Conservation (phyloP, 2,329 filamentous ascomycete species). For the Rhynchosporium agropyri region DNA sequence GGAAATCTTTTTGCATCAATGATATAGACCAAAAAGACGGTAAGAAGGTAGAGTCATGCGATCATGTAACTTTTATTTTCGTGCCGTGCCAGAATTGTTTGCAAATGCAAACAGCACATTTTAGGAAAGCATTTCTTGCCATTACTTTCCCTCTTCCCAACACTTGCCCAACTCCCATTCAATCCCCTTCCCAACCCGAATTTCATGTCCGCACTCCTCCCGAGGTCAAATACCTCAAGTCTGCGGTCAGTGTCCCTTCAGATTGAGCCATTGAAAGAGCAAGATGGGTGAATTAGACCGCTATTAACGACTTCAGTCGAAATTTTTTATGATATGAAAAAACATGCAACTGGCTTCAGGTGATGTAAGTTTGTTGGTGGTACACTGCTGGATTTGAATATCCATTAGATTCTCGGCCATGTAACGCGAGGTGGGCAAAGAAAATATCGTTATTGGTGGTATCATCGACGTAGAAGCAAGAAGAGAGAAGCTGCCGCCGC, state of each 20-base stretch:
- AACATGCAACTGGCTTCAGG: conserved; percentile 11
- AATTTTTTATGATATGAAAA: conserved; percentile 13
- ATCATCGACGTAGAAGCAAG: conserved; percentile 33
- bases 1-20: background rate
- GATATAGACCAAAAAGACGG: background rate
- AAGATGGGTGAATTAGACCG: conserved; percentile 11
- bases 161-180: conserved; percentile 1
- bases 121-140: conserved; percentile 7
- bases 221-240: conserved; percentile 1
- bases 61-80: conserved; percentile 23
- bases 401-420: conserved; percentile 2
- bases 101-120: conserved; percentile 11
- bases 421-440: conserved; percentile 11
- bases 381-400: conserved; percentile 10
- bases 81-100: conserved; percentile 14
- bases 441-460: conserved; percentile 35
- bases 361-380: conserved; percentile 8
- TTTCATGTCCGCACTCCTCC: conserved; percentile 17
- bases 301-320: conserved; percentile 10
- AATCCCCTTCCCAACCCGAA: background rate
- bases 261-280: background rate
- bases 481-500: conserved; percentile 26
- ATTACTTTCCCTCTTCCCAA: background rate
- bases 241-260: conserved; percentile 1
- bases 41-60: background rate